phyloP scores from a whole-genome alignment of 2,329 filamentous ascomycete species.

The Sporothrix brasiliensis region DNA sequence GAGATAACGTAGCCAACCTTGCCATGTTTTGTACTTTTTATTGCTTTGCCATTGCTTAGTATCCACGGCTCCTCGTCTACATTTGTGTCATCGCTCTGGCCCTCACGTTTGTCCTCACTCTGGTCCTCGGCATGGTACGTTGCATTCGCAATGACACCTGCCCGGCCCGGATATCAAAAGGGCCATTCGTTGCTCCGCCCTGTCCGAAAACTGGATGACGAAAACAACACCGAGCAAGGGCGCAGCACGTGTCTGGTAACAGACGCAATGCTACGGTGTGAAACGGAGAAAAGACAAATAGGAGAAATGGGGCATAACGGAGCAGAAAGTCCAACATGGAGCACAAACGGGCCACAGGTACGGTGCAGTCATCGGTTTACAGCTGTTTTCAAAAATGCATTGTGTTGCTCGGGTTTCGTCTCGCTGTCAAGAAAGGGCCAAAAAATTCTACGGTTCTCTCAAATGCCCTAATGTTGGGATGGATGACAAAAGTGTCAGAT shows the following conservation, averaged over 20 bases:
- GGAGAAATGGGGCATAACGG: not conserved
- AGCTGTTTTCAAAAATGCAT: too few relatives aligned
- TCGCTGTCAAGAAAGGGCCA: too few relatives aligned
- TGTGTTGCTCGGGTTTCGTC: too few relatives aligned
- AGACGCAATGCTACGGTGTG: slow-evolving; percentile 2
- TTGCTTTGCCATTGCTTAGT: too few relatives aligned
- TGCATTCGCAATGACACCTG: not conserved
- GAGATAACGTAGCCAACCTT: too few relatives aligned
- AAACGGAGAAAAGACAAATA: not conserved
- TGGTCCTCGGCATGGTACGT: not conserved
- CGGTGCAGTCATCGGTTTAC: not conserved
- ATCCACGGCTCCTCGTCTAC: too few relatives aligned
- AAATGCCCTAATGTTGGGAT: too few relatives aligned
- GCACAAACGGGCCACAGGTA: not conserved
- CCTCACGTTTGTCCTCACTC: too few relatives aligned
- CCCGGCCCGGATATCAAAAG: not conserved
- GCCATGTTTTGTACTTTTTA: too few relatives aligned
- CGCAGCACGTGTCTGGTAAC: slow-evolving; percentile 17
- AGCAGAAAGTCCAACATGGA: not conserved
- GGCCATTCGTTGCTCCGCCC: slow-evolving; percentile 3
- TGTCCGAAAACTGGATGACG: not conserved
- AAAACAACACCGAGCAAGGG: not conserved
- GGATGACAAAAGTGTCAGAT: too few relatives aligned
- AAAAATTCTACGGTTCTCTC: too few relatives aligned
- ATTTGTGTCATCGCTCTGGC: too few relatives aligned